Conservation (phyloP, 2,329 filamentous ascomycete species). For the Fusarium pilosicola region DNA sequence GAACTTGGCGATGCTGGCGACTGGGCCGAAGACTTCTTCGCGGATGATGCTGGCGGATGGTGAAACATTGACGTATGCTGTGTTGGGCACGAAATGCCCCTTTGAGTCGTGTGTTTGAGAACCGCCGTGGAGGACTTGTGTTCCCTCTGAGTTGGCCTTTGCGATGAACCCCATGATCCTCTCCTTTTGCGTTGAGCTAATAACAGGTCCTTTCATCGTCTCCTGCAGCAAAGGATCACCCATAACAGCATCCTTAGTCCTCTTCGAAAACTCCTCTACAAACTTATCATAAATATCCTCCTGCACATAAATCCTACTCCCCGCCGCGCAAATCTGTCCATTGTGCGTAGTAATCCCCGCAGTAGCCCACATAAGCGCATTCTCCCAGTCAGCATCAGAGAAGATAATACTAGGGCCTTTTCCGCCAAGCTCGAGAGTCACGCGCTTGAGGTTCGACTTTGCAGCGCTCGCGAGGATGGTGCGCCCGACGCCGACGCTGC, state of each 20-base stretch:
- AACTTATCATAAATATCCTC: slow-evolving; percentile 59
- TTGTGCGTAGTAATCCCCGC: slow-evolving; percentile 60
- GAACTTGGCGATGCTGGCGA: slow-evolving; percentile 26
- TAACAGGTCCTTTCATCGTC: slow-evolving; percentile 52
- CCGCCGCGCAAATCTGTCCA: slow-evolving; percentile 70
- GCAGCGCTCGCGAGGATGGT: slow-evolving; percentile 79
- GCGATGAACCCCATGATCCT: slow-evolving; percentile 53
- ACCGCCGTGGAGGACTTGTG: slow-evolving; percentile 30
- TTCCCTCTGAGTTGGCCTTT: slow-evolving; percentile 29
- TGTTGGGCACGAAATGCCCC: slow-evolving; percentile 46
- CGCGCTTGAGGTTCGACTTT: slow-evolving; percentile 78
- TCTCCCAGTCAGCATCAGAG: slow-evolving; percentile 67
- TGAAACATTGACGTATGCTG: slow-evolving; percentile 44
- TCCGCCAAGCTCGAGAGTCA: slow-evolving; percentile 78
- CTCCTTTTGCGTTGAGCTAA: slow-evolving; percentile 72
- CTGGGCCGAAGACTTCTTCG: slow-evolving; percentile 30
- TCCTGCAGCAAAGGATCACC: slow-evolving; percentile 40
- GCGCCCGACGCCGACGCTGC: slow-evolving; percentile 72
- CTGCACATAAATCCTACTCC: slow-evolving; percentile 68
- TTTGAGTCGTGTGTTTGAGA: slow-evolving; percentile 7
- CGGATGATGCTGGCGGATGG: slow-evolving; percentile 9
- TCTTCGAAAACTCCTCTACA: slow-evolving; percentile 1
- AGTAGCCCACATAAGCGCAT: slow-evolving; percentile 63
- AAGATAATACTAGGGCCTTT: slow-evolving; percentile 71
- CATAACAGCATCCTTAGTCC: slow-evolving; percentile 14